These are phyloP conservation scores for Boletus vinaceobasis DNA, from an alignment of 768 basidiomycete species.

Conservation along the genomic window DNA sequence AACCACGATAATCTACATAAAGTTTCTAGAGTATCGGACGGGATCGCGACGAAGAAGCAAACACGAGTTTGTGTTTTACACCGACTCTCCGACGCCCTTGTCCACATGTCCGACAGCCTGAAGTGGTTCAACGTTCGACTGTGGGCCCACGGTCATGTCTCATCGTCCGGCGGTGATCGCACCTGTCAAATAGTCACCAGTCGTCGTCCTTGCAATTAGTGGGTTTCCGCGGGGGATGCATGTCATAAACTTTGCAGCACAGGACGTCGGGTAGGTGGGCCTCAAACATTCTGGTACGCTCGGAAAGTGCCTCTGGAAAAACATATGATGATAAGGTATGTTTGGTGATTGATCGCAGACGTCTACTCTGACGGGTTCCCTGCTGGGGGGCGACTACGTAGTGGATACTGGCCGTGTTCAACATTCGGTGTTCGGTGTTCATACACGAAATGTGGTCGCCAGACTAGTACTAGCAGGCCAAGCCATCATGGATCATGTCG, in stretches of 20 bases:
- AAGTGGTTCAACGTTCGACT: not conserved
- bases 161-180: not conserved
- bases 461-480: not conserved
- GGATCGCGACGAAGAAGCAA: not conserved
- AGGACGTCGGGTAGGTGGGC: not conserved
- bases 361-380: no score
- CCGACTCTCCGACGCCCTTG: no score
- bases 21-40: not conserved
- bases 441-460: not conserved
- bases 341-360: not conserved
- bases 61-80: not conserved
- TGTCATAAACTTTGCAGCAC: not conserved
- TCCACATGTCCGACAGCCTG: not conserved
- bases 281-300: no score
- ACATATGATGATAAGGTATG: not conserved
- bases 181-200: not conserved
- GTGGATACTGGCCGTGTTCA: no score
- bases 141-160: slow-evolving; percentile 19
- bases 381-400: no score
- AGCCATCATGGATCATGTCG: no score
- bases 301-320: no score
- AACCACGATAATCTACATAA: not conserved
- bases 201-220: not conserved
- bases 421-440: not conserved
- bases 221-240: not conserved